phyloP scores from a whole-genome alignment of 352 stramenopile genomes.

The Phytophthora fragariae region DNA sequence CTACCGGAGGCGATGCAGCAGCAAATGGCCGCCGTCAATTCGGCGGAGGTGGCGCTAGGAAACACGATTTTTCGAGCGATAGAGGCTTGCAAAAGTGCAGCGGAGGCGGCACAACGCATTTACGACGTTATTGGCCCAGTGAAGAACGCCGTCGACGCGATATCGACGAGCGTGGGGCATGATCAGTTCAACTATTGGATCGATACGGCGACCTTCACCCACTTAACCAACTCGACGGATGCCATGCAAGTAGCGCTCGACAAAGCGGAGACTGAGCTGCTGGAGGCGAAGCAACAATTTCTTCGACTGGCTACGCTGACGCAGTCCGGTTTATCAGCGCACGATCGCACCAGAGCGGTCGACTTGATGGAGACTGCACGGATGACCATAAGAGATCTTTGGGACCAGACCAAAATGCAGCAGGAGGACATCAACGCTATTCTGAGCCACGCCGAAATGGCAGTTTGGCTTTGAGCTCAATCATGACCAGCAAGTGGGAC shows the following conservation, averaged over 20 bases:
- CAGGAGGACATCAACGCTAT: background rate
- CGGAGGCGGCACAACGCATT: background rate
- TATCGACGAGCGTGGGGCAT: background rate
- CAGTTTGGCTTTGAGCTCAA: background rate
- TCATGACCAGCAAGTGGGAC: background rate
- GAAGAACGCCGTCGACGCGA: background rate
- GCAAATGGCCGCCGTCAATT: background rate
- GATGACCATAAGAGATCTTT: background rate
- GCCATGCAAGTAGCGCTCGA: background rate
- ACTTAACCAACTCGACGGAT: background rate
- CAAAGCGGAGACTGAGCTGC: background rate
- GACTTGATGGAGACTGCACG: background rate
- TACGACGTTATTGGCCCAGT: background rate
- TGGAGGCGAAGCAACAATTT: background rate
- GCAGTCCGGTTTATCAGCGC: background rate
- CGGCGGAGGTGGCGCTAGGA: background rate
- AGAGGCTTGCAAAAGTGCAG: background rate
- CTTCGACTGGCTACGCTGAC: background rate
- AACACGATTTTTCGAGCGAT: background rate
- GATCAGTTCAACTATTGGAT: conserved; percentile 2
- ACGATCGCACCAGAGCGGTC: background rate
- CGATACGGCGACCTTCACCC: background rate
- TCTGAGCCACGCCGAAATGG: background rate
- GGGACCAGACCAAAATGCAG: background rate
- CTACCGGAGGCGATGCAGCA: background rate